Evolutionary conservation across 1,139 yeast genomes (phyloP).

Genomic region (Magnusiomyces clavatus): DNA sequence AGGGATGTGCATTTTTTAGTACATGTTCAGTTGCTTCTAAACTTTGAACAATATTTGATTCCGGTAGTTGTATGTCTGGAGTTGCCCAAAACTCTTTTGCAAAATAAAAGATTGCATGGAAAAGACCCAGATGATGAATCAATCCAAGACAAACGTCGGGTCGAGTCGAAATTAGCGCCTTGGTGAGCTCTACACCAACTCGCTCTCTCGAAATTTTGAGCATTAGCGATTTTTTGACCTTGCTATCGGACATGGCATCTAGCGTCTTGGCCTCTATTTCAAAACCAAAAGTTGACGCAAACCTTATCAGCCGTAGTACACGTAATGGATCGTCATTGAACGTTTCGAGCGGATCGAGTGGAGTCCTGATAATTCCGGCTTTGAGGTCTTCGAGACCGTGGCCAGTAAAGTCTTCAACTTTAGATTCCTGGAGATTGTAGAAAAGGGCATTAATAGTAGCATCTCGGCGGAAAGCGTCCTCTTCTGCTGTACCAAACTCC

Average conservation of each 20-base stretch:
- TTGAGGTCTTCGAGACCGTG: constrained; percentile 64
- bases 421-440: constrained; percentile 59
- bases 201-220: constrained; percentile 84
- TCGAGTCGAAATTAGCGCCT: constrained; percentile 56
- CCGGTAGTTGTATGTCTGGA: neutral
- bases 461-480: constrained; percentile 89
- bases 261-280: constrained; percentile 51
- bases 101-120: constrained; percentile 47
- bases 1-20: neutral
- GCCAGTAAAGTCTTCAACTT: constrained; percentile 79
- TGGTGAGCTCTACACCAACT: constrained; percentile 77
- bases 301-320: constrained; percentile 73
- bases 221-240: constrained; percentile 51
- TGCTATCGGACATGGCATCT: constrained; percentile 55
- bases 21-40: neutral
- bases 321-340: constrained; percentile 91
- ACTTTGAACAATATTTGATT: neutral
- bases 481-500: constrained; percentile 74
- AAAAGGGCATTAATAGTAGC: constrained; percentile 88
- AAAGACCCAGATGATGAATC: constrained; percentile 48
- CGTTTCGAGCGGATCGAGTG: constrained; percentile 74
- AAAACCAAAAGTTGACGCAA: constrained; percentile 75
- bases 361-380: constrained; percentile 73
- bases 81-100: neutral
- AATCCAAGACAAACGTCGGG: constrained; percentile 59